Percentiles rank a stretch among this genome's conserved stretches.
These are phyloP conservation scores for Wallacemonas sp. DNA, from an alignment of 208 protist genomes.

Conservation along the genomic window DNA sequence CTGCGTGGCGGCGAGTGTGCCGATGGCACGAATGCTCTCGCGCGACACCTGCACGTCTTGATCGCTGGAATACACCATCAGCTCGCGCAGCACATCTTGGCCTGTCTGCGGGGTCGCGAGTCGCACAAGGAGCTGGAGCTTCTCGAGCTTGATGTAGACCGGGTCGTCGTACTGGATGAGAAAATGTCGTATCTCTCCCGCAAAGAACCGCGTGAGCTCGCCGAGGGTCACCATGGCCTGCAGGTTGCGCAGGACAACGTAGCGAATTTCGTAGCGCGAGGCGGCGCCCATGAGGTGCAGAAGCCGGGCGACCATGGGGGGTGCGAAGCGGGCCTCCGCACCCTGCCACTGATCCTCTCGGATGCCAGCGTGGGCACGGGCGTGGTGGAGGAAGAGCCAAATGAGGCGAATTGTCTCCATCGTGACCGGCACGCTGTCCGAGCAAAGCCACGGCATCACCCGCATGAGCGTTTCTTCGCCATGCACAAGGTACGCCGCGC, in stretches of 20 bases:
- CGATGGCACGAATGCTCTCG: constrained; percentile 95
- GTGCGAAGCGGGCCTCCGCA: constrained; percentile 45
- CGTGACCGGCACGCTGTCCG: constrained; percentile 96
- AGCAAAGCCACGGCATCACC: constrained; percentile 94
- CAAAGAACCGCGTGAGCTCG: constrained; percentile 72
- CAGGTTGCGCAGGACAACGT: constrained; percentile 97
- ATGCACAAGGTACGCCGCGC: constrained; percentile 48
- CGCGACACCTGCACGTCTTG: constrained; percentile 97
- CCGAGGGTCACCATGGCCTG: constrained; percentile 93
- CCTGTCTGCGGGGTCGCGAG: constrained; percentile 92
- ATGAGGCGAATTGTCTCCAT: constrained; percentile 93
- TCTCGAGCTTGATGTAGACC: constrained; percentile 99
- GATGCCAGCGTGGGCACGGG: constrained; percentile 18
- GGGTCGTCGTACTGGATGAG: constrained; percentile 99
- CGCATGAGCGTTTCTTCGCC: constrained; percentile 87
- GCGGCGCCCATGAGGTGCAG: constrained; percentile 89
- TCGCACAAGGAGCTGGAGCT: constrained; percentile 97
- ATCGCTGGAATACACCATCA: constrained; percentile 94
- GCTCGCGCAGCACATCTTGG: constrained; percentile 88
- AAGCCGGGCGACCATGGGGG: constrained; percentile 5
- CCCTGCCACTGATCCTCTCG: constrained; percentile 12
- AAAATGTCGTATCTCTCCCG: constrained; percentile 86
- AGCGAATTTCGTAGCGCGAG: constrained; percentile 95
- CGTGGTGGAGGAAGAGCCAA: constrained; percentile 52
- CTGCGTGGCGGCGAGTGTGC: constrained; percentile 95